phyloP scores from a whole-genome alignment of 2,329 filamentous ascomycete species.

The Paecilomyces niveus region DNA sequence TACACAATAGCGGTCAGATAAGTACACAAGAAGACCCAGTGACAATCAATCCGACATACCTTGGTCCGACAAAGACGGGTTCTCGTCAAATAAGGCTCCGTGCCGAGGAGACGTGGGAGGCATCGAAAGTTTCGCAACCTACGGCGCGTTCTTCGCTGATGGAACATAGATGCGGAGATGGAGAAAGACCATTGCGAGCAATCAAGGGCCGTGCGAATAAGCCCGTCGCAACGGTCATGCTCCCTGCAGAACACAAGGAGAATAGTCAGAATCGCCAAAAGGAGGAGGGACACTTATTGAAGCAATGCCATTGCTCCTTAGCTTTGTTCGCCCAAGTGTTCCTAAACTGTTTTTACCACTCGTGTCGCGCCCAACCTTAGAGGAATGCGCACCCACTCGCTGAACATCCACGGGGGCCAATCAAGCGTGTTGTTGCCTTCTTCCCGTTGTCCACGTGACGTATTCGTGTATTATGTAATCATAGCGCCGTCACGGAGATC shows the following conservation, averaged over 20 bases:
- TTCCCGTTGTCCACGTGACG: background rate
- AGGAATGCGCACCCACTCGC: background rate
- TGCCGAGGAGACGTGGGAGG: slow-evolving; percentile 40
- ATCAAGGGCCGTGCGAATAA: slow-evolving; percentile 13
- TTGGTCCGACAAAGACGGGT: slow-evolving; percentile 51
- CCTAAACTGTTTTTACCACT: background rate
- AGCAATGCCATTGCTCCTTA: background rate
- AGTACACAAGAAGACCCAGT: background rate
- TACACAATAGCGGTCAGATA: background rate
- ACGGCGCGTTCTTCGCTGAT: slow-evolving; percentile 37
- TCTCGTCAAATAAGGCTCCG: slow-evolving; percentile 34
- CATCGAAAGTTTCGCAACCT: slow-evolving; percentile 43
- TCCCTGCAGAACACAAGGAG: background rate
- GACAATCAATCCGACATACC: slow-evolving; percentile 33
- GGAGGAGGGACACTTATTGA: background rate
- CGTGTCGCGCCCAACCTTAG: background rate
- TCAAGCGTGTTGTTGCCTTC: background rate
- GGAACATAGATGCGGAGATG: slow-evolving; percentile 34
- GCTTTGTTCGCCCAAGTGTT: background rate
- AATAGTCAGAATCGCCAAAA: background rate
- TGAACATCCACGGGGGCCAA: background rate
- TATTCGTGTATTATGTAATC: background rate
- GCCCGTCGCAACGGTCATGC: background rate
- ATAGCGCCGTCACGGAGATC: background rate
- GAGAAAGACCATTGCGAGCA: slow-evolving; percentile 31